Evolutionary conservation across 352 stramenopile genomes (phyloP), one percentile per base, ranked within the genome.

Genomic region (Phytophthora constricta): DNA sequence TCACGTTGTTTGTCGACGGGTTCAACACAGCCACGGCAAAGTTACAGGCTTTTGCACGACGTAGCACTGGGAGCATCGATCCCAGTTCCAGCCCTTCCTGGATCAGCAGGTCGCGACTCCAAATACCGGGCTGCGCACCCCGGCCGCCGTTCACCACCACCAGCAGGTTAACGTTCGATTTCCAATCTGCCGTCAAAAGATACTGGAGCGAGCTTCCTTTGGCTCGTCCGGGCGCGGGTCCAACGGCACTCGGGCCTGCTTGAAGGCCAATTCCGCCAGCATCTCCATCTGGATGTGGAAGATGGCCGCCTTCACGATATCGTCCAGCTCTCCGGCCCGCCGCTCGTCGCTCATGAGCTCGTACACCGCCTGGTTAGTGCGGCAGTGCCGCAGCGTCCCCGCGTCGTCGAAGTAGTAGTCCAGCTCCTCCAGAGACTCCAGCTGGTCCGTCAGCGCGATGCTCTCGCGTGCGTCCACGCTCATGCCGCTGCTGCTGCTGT

Each of bases 241-340:
- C 7, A 93, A 65, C 28, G 82, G 85, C 10, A 92, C 75, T 31
- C 84, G 80, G 17, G 82, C 85, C 58, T 92, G 82, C 58, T 91
- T 89, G 50, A 93, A 93, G 13, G 74, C 75, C 52, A 93, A 60
- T 48, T 93, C 85, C 2, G 83, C 85, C 41, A 93, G 63, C 85
- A 93, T 91, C 49, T 93, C 85, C 80, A 92, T 92, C 60, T 93
- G 83, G 39, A 93, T 91, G 56, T 92, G 83, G 70, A 92, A 93
- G 64, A 93, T 93, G 49, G 85, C 85, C 16, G 85, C 85, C 57
- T 91, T 90, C 46, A 93, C 82, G 60, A 92, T 91, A 31, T 93
- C 85, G 56, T 92, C 83, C 60, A 92, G 79, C 49, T 93, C 83
- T 19, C 74, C 69, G 0, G 83, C 85, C 25, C 82, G 77, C 20